Evolutionary conservation across 768 basidiomycete genomes (phyloP).

Genomic region (Amanita thiersii): DNA sequence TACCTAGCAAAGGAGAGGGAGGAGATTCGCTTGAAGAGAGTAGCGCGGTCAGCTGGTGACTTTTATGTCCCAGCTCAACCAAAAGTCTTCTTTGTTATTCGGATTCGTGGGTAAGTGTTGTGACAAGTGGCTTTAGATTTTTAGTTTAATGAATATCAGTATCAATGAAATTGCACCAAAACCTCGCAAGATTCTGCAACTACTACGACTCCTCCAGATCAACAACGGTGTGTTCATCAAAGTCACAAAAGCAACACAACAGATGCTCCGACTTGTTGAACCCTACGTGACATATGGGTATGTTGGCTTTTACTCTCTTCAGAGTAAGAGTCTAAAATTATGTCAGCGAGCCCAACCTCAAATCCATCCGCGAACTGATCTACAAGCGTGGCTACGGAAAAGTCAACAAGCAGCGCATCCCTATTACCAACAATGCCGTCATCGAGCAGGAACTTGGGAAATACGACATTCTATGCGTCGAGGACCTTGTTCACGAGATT

Average conservation of each 20-base stretch:
- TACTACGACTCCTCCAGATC: slow-evolving; percentile 97
- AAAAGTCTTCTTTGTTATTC: slow-evolving; percentile 96
- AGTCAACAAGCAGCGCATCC: slow-evolving; percentile 95
- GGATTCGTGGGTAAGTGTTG: slow-evolving; percentile 83
- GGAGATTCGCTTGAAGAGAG: slow-evolving; percentile 92
- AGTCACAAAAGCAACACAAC: slow-evolving; percentile 90
- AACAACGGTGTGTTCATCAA: slow-evolving; percentile 99
- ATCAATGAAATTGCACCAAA: slow-evolving; percentile 99
- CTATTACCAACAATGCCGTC: slow-evolving; percentile 86
- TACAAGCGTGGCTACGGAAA: slow-evolving; percentile 99
- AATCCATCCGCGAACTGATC: slow-evolving; percentile 92
- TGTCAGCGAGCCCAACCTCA: slow-evolving; percentile 87
- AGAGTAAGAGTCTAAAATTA: neutral
- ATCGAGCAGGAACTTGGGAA: slow-evolving; percentile 90
- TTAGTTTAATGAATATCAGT: slow-evolving; percentile 39
- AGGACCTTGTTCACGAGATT: slow-evolving; percentile 97
- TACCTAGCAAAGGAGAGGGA: slow-evolving; percentile 90
- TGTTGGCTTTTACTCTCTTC: neutral
- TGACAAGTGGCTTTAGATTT: neutral
- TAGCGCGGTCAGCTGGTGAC: slow-evolving; percentile 85
- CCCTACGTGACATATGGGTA: slow-evolving; percentile 97
- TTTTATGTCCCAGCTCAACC: slow-evolving; percentile 97
- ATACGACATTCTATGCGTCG: slow-evolving; percentile 92
- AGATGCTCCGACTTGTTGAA: slow-evolving; percentile 97
- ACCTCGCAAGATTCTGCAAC: slow-evolving; percentile 97